Evolutionary conservation across 2,329 filamentous ascomycete genomes (phyloP).

Genomic region (Coleophoma eucalyptorum): DNA sequence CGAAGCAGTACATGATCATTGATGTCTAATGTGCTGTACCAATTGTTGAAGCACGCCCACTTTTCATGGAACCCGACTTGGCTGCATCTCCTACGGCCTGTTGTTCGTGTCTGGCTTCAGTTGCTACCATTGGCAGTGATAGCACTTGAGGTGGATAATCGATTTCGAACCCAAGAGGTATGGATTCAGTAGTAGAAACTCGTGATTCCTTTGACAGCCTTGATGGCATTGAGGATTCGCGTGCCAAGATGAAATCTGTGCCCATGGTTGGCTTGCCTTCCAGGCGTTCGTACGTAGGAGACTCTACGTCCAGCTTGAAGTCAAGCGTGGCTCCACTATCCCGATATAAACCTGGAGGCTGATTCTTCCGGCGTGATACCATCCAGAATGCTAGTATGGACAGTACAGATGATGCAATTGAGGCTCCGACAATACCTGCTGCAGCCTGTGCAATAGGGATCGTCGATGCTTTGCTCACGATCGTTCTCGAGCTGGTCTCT

Average conservation of each 20-base stretch:
- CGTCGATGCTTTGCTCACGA: neutral
- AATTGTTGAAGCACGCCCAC: neutral
- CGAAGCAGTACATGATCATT: no score
- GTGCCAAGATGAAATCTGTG: no score
- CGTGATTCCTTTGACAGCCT: no score
- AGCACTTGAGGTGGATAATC: neutral
- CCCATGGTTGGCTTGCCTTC: no score
- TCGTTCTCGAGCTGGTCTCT: neutral
- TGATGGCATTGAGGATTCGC: no score
- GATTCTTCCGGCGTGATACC: neutral
- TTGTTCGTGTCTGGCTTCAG: neutral
- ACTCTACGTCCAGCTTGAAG: no score
- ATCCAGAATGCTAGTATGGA: neutral
- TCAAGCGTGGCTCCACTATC: no score
- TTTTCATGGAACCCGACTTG: no score
- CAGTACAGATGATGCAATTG: neutral
- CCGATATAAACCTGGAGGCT: no score
- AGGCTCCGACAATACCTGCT: neutral
- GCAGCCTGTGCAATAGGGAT: neutral
- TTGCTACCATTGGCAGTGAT: neutral
- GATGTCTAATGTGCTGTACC: neutral
- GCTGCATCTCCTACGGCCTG: no score
- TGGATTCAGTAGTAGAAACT: neutral
- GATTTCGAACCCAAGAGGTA: neutral
- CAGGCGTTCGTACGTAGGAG: no score